Evolutionary conservation across 2,329 filamentous ascomycete genomes (phyloP).

Genomic region (Trichoderma arundinaceum): DNA sequence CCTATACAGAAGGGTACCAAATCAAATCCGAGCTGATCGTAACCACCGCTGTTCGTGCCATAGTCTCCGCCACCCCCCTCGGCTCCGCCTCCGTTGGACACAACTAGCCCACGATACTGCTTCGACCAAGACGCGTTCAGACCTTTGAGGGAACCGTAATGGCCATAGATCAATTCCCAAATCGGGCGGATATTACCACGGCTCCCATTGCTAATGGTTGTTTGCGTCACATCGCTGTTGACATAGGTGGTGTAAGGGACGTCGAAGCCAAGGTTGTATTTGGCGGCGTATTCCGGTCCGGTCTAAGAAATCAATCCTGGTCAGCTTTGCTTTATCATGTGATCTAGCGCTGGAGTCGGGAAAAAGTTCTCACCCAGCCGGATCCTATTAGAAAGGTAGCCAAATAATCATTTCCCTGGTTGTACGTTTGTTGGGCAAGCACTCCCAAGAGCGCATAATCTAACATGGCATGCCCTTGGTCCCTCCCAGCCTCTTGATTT

Average conservation of each 20-base stretch:
- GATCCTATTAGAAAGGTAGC: slow-evolving; percentile 4
- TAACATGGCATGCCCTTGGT: neutral
- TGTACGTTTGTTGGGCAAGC: slow-evolving; percentile 9
- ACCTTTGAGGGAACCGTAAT: slow-evolving; percentile 7
- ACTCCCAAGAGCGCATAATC: slow-evolving; percentile 1
- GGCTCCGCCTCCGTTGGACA: neutral
- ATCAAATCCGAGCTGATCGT: slow-evolving; percentile 1
- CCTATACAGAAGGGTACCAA: slow-evolving; percentile 2
- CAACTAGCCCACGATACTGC: slow-evolving; percentile 8
- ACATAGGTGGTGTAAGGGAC: neutral
- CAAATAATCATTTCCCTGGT: slow-evolving; percentile 8
- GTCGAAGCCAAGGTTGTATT: neutral
- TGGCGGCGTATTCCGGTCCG: neutral
- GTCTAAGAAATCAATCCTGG: neutral
- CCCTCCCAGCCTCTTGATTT: neutral
- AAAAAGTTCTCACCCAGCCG: neutral
- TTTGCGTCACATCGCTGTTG: neutral
- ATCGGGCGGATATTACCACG: neutral
- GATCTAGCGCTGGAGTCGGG: neutral
- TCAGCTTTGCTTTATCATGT: neutral
- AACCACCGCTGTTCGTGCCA: slow-evolving; percentile 11
- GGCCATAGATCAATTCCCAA: slow-evolving; percentile 3
- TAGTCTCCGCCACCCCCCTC: slow-evolving; percentile 10
- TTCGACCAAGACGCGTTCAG: slow-evolving; percentile 9
- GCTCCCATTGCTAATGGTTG: neutral